phyloP scores from a whole-genome alignment of 2,329 filamentous ascomycete species.

The Cordyceps cicadae region DNA sequence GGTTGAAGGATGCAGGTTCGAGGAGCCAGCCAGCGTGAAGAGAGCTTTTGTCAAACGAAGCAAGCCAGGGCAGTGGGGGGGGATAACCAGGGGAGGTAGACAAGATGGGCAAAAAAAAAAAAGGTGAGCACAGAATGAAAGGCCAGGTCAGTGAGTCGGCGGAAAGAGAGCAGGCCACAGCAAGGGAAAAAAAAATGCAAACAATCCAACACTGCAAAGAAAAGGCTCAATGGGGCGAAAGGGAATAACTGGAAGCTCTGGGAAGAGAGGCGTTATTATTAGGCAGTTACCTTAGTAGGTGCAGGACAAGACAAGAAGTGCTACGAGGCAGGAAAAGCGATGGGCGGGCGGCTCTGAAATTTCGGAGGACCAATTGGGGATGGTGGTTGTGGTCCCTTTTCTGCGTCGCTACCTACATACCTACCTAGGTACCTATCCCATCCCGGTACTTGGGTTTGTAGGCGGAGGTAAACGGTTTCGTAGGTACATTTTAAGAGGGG shows the following conservation, averaged over 20 bases:
- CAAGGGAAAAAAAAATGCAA: conserved; percentile 15
- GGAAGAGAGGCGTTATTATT: conserved; percentile 11
- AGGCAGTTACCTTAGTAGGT: too few relatives aligned
- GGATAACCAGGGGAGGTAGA: conserved; percentile 4
- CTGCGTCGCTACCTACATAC: too few relatives aligned
- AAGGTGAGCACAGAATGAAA: conserved; percentile 15
- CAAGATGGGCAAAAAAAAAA: conserved; percentile 8
- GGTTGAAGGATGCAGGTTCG: conserved; percentile 1
- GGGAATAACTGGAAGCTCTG: conserved; percentile 5
- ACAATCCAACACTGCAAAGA: conserved; percentile 16
- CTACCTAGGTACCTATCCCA: too few relatives aligned
- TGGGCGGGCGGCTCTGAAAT: conserved; percentile 1
- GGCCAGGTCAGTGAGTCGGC: not conserved
- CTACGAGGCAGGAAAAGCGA: not conserved
- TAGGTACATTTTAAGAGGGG: too few relatives aligned
- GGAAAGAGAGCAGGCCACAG: conserved; percentile 8
- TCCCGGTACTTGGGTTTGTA: too few relatives aligned
- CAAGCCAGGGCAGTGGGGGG: not conserved
- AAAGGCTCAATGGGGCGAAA: conserved; percentile 13
- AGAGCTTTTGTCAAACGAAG: conserved; percentile 6
- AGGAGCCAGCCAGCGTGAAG: conserved; percentile 4
- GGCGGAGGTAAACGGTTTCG: too few relatives aligned
- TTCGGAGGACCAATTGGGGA: not conserved
- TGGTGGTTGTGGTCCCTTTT: too few relatives aligned
- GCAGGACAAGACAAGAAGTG: conserved; percentile 7